Evolutionary conservation across 225 moss, liverwort and hornwort genomes (phyloP), one percentile per base, ranked within the genome.

Genomic region (Marchantia polymorpha): DNA sequence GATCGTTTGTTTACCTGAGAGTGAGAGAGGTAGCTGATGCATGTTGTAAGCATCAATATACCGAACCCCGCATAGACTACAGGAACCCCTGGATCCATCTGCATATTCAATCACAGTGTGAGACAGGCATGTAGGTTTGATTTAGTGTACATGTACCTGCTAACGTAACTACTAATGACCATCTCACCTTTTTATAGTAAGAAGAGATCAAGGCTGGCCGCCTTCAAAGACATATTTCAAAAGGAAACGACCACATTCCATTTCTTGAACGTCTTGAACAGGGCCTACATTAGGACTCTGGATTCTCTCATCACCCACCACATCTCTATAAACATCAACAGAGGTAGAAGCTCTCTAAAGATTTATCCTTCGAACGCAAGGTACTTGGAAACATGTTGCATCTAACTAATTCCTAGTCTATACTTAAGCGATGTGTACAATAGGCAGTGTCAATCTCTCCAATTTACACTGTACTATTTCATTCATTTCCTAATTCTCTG

Each of bases 21-120:
- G 80, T 97, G 97, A 16, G 97, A 97, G 16, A 97, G 84, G 69
- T 97, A 97, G 68, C 94, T 97, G 75, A 97, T 93, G 80, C 89
- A 86, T 12, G 92, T 90, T 7, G 97, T 97, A 48, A 97, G 86
- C 97, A 97, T 97, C 50, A 97, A 91, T 11, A 89, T 90, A 39
- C 90, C 94, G 77, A 97, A 97, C 66, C 97, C 97, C 30, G 94
- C 86, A 72, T 97, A 97, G 72, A 97, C 97, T 3, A 87, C 82
- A 4, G 94, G 94, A 80, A 97, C 93, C 11, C 97, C 97, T 0
- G 94, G 94, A 80, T 97, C 97, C 80, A 94, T 88, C 89, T 89
- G 86, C 25, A 29, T 27, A 61, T 39, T 30, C 64, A 84, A n/a
- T 26, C 26, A 76, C 5, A 54, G 15, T 1, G 73, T 73, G 16